Base-by-base conservation (phyloP, 495 filamentous ascomycete genomes). In the Neurospora africana region DNA sequence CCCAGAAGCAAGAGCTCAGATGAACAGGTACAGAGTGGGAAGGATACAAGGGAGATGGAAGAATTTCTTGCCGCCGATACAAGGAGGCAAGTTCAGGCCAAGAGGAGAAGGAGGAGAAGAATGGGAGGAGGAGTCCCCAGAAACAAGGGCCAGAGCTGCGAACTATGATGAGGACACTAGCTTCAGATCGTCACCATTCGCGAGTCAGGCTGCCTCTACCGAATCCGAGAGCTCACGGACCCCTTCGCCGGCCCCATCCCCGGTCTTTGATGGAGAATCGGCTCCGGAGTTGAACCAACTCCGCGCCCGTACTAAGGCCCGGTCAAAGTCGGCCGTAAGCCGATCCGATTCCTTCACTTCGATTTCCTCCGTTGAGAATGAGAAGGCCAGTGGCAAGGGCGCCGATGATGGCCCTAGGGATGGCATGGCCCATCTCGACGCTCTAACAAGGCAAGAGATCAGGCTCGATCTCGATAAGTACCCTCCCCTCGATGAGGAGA, bases 41-140 rank as follows among this genome's bases (percentile, higher is more conserved):
- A 86, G 86, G 73, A 87, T 97, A 58, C 87, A 95, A 76, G 93
- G 92, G 37, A 84, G 82, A 71, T 99, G 95, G 95, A 82, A 84
- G 70, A 97, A 97, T 79, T 97, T 97, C 80, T 77, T 92, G 7
- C 94, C 95, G 21, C 95, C 95, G 7, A 93, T 99, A 68, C 96
- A 98, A 79, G 95, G 94, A 69, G 95, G 95, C 35, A 87, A 84
- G 74, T 98, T 97, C 81, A 88, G 92, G 74, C 81, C 83, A 5
- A 53, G 75, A 76, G 36, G 76, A 80, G 11, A 70, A 77, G 39
- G 79, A 84, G 13, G 81, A 84, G 38, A 82, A 79, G 23, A 77
- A 78, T 17, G 74, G 19, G 78, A 81, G 30, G 81, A 82, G 27
- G 83, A 87, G 19, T 80, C 80, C 17, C 82, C 80, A 15, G 74